Base-by-base conservation (phyloP, 2,329 filamentous ascomycete species). In the Talaromyces albobiverticillius region DNA sequence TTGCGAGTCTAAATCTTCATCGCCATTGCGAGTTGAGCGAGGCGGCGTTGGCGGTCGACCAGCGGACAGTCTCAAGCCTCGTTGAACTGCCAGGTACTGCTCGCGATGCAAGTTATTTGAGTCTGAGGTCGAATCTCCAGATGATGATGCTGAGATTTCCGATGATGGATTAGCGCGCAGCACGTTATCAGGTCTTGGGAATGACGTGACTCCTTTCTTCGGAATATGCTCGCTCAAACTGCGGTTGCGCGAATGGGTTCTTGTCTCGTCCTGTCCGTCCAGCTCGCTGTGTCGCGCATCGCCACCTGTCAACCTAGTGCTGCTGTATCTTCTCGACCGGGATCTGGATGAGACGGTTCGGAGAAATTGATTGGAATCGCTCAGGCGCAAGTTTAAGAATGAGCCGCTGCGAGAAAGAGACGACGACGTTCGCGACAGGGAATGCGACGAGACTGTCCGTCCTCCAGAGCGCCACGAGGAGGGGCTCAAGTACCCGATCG, bases 221-320 rank as follows among this genome's bases (percentile, higher is more conserved):
- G 91, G 90, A 0, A 85, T 80, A 70, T 95, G 96, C 60, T 96
- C 92, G 74, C 91, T 96, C 23, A 94, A 76, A 70, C 92, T 96
- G 62, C 92, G 82, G 68, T 94, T 91, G 56, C 89, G 82, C 11
- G 77, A 76, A 68, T 90, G 88, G 13, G 62, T 69, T 53, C 60
- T 62, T 34, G 62, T 62, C 10, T 59, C 59, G 16, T 70, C 70
- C 26, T 65, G 36, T 11, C 43, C 49, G 65, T 48, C 55, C 60
- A 63, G 51, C 56, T 52, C 52, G 61, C 58, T 32, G 57, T 57
- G 20, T 60, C 58, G 26, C 60, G 57, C 20, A 14, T 62, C 49
- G 46, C 66, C 61, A 43, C 69, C 60, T 16, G 68, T 64, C 45
- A 60, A 61, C 26, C 63, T 64, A 50, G 70, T 68, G 47, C 67